Evolutionary conservation across 2,329 filamentous ascomycete genomes (phyloP), one percentile per base, ranked within the genome.

Genomic region (Paecilomyces variotii): DNA sequence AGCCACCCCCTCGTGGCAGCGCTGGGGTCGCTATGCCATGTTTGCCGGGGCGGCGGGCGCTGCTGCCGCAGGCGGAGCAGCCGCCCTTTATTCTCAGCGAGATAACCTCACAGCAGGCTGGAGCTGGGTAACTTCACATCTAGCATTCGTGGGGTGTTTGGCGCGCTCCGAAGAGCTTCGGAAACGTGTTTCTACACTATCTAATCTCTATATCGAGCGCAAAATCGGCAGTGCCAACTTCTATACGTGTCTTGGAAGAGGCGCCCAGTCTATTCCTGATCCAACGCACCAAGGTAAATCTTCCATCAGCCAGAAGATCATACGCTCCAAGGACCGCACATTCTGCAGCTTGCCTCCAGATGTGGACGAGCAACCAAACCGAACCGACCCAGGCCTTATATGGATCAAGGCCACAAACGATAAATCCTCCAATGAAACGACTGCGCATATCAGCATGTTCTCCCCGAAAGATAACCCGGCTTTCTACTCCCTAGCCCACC

Each of bases 61-160:
- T 0, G 87, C 93, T 0, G 87, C 93, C 0, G 89, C 87, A 1
- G 92, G 89, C 0, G 90, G 90, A 6, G 88, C 89, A 0, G 90
- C 90, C 0, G 91, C 91, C 6, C 89, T 93, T 10, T 97, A 96
- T 78, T 80, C 89, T 67, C 91, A 94, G 67, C 85, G 90, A 57
- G 89, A 95, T 32, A 86, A 90, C 62, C 84, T 97, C 61, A 84
- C 82, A 2, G 82, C 87, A 60, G 89, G 92, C 6, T 87, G 87
- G 78, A 80, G 80, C 9, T 97, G 92, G 91, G 90, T 90, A 12
- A 85, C 88, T 14, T 94, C 90, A 35, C 94, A 99, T 74, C 84
- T 99, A 27, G 90, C 94, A 72, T 99, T 97, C 68, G 90, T 97
- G 1, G 91, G 91, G 1, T 95, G 91, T 68, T 82, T 99, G 6